Conservation (phyloP, 495 filamentous ascomycete genomes). For the Choiromyces venosus region DNA sequence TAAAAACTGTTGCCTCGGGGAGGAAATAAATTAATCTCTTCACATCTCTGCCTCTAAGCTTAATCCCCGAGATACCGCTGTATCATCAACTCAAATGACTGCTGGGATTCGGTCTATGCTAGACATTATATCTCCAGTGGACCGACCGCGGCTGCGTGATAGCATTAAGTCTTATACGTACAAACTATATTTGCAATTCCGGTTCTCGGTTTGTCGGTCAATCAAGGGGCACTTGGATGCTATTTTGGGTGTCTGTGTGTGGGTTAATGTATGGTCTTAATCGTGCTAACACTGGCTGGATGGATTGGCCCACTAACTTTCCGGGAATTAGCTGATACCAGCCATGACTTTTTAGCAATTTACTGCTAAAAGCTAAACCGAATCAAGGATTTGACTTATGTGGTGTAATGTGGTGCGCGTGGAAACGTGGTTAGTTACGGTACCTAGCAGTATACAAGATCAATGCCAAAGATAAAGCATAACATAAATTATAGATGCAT, state of each 20-base stretch:
- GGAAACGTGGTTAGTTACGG: no score
- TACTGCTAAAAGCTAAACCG: no score
- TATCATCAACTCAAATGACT: neutral
- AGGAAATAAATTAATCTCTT: neutral
- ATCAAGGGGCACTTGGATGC: neutral
- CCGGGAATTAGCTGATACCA: no score
- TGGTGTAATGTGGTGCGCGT: no score
- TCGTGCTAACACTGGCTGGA: neutral
- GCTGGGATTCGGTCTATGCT: neutral
- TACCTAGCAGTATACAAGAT: no score
- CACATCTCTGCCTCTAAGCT: no score
- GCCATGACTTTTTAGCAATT: no score
- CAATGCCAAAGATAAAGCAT: no score
- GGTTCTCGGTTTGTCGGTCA: neutral
- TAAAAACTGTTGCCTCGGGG: neutral
- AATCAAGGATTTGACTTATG: no score
- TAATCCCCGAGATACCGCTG: neutral
- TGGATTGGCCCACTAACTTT: no score
- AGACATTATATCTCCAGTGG: neutral
- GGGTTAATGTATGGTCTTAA: no score
- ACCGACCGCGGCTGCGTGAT: neutral
- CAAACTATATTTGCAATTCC: neutral
- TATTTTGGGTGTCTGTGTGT: neutral
- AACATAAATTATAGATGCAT: no score
- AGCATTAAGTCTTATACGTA: neutral